Conservation (phyloP, 2,329 filamentous ascomycete genomes). For the Emergomyces pasteurianus region DNA sequence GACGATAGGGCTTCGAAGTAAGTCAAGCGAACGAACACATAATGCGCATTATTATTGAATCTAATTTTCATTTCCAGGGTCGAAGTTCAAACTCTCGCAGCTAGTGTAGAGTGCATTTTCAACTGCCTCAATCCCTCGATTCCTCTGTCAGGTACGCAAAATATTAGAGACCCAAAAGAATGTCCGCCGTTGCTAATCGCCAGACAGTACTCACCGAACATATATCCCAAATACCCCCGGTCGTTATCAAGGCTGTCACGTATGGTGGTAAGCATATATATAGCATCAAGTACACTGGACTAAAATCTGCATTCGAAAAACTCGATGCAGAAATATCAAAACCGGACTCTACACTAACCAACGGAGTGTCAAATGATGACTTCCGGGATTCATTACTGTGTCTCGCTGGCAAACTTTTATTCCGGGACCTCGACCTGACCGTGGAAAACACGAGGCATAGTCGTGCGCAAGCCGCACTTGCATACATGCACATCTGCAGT, state of each 20-base stretch:
- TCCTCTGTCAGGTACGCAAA: conserved; percentile 6
- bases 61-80: conserved; percentile 11
- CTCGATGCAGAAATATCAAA: conserved; percentile 17
- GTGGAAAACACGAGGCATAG: conserved; percentile 27
- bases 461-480: conserved; percentile 25
- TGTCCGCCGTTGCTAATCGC: conserved; percentile 9
- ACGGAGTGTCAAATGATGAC: conserved; percentile 11
- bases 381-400: conserved; percentile 18
- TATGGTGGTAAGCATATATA: conserved; percentile 25
- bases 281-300: conserved; percentile 23
- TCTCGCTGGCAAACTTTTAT: conserved; percentile 21
- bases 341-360: background rate
- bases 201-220: conserved; percentile 19
- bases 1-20: conserved; percentile 28
- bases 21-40: conserved; percentile 1
- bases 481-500: conserved; percentile 21
- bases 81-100: conserved; percentile 25
- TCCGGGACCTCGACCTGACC: conserved; percentile 22
- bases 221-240: conserved; percentile 18
- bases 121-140: conserved; percentile 25
- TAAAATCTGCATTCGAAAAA: conserved; percentile 22
- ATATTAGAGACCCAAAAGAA: conserved; percentile 13
- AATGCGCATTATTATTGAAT: background rate
- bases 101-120: conserved; percentile 27
- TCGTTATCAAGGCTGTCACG: conserved; percentile 20